Base-by-base conservation (phyloP, 768 basidiomycete species). In the Chalciporus pseudorubinellus region DNA sequence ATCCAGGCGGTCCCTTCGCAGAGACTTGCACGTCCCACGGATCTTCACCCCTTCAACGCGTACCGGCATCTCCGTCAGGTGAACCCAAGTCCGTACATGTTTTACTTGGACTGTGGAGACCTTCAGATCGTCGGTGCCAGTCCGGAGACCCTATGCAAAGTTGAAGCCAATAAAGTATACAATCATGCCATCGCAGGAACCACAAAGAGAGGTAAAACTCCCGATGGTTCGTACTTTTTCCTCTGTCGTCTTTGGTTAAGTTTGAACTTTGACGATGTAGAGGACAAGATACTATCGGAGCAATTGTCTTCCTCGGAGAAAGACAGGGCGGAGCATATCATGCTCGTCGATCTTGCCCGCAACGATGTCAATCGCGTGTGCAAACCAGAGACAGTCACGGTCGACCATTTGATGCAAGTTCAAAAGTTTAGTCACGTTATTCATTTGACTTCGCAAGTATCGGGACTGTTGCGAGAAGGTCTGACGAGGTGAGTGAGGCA, bases 121-220 rank as follows among this genome's bases (percentile, higher is more conserved):
- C 66, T 95, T 11, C 94, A 98, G 69, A 77, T 99, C 31, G 94
- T 98, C n/a, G 97, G 97, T 11, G 97, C 97, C 2, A 95, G 92
- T 60, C 97, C 97, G 0, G 97, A 99, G 72, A 98, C 95, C 5
- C 76, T 99, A 4, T 98, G 97, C 74, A 98, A 95, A 68, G 93
- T 99, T 20, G 86, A 92, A 69, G 80, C 77, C 62, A 90, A 93
- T 64, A 85, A 90, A 51, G 95, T 99, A 4, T 95, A 79, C 69
- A 98, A 98, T 63, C 97, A 99, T 65, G 97, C 97, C 12, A 98
- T 99, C 51, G 97, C 97, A 11, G 97, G 97, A 12, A 99, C 97
- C 2, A 88, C 87, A 22, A 84, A 83, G 67, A 75, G 97, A 62
- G 97, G 97, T 0, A 85, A 86, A 69, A 89, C 86, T 7, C 71